Percentiles rank a stretch among this genome's conserved stretches.
Conservation (phyloP, 31 red algal genomes). For the Asparagopsis taxiformis region DNA sequence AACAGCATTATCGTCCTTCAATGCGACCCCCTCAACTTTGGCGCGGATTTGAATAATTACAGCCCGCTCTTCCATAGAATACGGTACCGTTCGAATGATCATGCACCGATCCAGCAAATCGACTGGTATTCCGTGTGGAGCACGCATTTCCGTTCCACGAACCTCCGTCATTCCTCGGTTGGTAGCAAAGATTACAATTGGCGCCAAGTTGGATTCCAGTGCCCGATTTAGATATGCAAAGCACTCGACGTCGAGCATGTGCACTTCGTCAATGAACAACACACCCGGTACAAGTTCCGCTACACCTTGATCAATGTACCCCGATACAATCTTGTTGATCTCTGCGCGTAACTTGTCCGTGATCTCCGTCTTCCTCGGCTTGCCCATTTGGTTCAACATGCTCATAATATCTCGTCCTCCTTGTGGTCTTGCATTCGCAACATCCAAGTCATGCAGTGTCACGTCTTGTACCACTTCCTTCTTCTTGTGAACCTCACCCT, state of each 20-base stretch:
- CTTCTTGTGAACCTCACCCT: slow-evolving; percentile 96
- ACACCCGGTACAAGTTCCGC: slow-evolving; percentile 98
- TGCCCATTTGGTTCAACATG: slow-evolving; percentile 91
- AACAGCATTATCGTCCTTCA: slow-evolving; percentile 72
- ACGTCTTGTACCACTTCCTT: slow-evolving; percentile 98
- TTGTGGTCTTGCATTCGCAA: slow-evolving; percentile 94
- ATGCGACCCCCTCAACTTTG: slow-evolving; percentile 70
- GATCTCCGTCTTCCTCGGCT: slow-evolving; percentile 97
- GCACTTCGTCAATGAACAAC: slow-evolving; percentile 99
- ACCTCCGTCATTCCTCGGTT: slow-evolving; percentile 96
- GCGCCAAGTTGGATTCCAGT: slow-evolving; percentile 96
- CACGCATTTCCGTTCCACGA: slow-evolving; percentile 88
- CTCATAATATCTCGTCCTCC: slow-evolving; percentile 90
- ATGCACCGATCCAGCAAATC: slow-evolving; percentile 97
- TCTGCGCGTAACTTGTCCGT: slow-evolving; percentile 97
- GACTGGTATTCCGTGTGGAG: slow-evolving; percentile 96
- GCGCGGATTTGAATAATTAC: slow-evolving; percentile 94
- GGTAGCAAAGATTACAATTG: slow-evolving; percentile 95
- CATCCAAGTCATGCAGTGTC: slow-evolving; percentile 95
- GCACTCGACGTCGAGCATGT: slow-evolving; percentile 97
- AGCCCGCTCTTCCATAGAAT: slow-evolving; percentile 85
- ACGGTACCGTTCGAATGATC: slow-evolving; percentile 95
- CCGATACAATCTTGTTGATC: slow-evolving; percentile 95
- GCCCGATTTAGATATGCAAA: slow-evolving; percentile 99
- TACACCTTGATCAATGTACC: slow-evolving; percentile 93